Conservation (phyloP, 257 asterid species). For the Mitragyna speciosa region DNA sequence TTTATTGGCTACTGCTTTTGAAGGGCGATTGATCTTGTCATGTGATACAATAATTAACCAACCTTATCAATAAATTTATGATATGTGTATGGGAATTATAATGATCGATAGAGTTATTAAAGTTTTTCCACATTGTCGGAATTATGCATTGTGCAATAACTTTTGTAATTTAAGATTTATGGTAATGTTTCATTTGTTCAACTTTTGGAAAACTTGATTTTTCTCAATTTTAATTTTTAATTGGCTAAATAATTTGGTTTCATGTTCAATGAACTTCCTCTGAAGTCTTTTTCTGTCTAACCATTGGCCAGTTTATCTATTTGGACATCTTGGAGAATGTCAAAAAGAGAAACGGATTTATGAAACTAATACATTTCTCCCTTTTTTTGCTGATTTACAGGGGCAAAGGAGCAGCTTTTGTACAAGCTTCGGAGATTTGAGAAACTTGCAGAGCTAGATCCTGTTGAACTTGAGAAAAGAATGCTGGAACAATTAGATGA, state of each 20-base stretch:
- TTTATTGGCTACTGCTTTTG: not conserved
- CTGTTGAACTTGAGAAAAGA: slow-evolving; percentile 73
- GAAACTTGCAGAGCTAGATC: slow-evolving; percentile 73
- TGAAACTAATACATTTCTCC: not conserved
- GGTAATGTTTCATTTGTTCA: not conserved
- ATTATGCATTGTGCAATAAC: not conserved
- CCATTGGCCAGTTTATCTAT: not conserved
- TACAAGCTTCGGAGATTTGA: slow-evolving; percentile 71
- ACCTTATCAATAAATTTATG: not conserved
- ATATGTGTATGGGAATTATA: not conserved
- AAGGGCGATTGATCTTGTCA: not conserved
- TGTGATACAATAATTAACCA: no score
- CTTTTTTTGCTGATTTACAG: slow-evolving; percentile 29
- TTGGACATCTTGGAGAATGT: not conserved
- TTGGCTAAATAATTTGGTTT: not conserved
- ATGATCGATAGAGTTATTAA: not conserved
- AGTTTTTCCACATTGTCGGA: not conserved
- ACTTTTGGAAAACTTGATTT: not conserved
- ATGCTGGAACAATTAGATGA: slow-evolving; percentile 59
- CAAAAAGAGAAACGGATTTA: not conserved
- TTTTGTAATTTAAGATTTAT: not conserved
- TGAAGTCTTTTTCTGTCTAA: not conserved
- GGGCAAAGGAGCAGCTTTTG: slow-evolving; percentile 77
- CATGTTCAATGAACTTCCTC: not conserved
- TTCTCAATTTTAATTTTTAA: not conserved